Conservation (phyloP, 495 filamentous ascomycete genomes). For the Chaetomidium leptoderma region DNA sequence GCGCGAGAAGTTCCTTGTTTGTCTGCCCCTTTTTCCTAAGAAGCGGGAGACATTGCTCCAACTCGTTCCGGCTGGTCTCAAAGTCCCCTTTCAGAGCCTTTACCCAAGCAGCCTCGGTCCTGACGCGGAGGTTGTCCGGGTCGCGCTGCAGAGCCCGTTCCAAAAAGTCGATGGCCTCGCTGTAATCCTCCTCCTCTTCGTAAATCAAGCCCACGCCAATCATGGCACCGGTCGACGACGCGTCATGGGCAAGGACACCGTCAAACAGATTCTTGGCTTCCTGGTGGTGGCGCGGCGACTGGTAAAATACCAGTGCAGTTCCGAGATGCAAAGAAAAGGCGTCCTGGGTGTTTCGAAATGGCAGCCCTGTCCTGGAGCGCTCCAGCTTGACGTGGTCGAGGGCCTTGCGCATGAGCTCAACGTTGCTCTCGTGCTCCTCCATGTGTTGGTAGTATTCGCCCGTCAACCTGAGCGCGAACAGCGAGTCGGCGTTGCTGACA, state of each 20-base stretch:
- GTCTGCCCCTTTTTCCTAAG: conserved; percentile 43
- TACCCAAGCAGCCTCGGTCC: conserved; percentile 83
- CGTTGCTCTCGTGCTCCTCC: conserved; percentile 81
- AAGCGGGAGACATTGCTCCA: conserved; percentile 63
- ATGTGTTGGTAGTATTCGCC: conserved; percentile 77
- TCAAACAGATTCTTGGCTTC: conserved; percentile 85
- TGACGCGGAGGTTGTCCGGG: conserved; percentile 65
- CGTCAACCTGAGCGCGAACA: conserved; percentile 79
- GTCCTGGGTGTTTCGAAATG: conserved; percentile 63
- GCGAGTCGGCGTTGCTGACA: conserved; percentile 65
- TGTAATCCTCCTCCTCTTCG: conserved; percentile 85
- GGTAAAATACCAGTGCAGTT: conserved; percentile 79
- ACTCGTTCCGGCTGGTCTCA: conserved; percentile 54
- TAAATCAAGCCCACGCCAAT: conserved; percentile 87
- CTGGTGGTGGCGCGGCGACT: conserved; percentile 80
- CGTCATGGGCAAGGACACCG: conserved; percentile 64
- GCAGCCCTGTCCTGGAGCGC: conserved; percentile 58
- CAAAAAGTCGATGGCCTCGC: conserved; percentile 72
- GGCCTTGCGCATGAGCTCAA: conserved; percentile 72
- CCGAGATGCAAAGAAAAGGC: conserved; percentile 70
- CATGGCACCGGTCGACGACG: conserved; percentile 69
- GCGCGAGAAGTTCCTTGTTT: conserved; percentile 71
- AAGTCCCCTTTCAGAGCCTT: conserved; percentile 78
- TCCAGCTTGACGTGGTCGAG: conserved; percentile 56
- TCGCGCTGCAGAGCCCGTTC: conserved; percentile 67